Base-by-base conservation (phyloP, 495 filamentous ascomycete species). In the Platismatia glauca region DNA sequence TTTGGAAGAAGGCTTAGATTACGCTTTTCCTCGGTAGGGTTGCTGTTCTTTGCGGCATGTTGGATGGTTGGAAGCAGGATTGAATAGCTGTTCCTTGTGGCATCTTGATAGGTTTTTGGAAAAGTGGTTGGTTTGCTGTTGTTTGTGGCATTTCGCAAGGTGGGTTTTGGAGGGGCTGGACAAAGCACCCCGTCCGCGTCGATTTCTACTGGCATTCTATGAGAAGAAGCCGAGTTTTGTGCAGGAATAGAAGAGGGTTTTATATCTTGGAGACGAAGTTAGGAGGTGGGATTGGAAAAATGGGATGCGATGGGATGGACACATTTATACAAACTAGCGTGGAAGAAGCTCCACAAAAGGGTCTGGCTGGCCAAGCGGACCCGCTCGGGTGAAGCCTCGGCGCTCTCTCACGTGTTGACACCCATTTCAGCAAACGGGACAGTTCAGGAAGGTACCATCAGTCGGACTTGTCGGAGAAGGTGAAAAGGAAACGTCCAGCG, bases 191-290 rank as follows among this genome's bases (percentile, higher is more conserved):
- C 44, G 7, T 48, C n/a, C 11, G 22, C 7, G 22, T 9, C 22
- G 5, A 5, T 13, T 50, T 50, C 46, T 3, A 29, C 46, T 5
- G 46, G 24, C 46, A 50, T 50, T 0, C 1, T 9, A 16, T 22
- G 22, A 12, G 16, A 1, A 1, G 2, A 5, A 5, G 24, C 11
- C 6, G 2, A 1, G 12, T n/a, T 7, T 27, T 1, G 12, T 0
- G 46, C 11, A 27, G 9, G 12, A 8, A 7, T 22, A 7, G 24
- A 11, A 4, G 44, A 6, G 41, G 7, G 41, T n/a, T 8, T 7
- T 6, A 1, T 43, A n/a, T 6, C 1, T 9, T 43, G 41, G n/a
- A 1, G 38, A 15, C 15, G 38, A 8, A 3, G 38, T 16, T 39
- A 8, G 38, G 8, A 4, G 7, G n/a, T n/a, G 41, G 6, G 20